Conservation (phyloP, 192 early-diverging fungal species). For the Backusella australiensis region DNA sequence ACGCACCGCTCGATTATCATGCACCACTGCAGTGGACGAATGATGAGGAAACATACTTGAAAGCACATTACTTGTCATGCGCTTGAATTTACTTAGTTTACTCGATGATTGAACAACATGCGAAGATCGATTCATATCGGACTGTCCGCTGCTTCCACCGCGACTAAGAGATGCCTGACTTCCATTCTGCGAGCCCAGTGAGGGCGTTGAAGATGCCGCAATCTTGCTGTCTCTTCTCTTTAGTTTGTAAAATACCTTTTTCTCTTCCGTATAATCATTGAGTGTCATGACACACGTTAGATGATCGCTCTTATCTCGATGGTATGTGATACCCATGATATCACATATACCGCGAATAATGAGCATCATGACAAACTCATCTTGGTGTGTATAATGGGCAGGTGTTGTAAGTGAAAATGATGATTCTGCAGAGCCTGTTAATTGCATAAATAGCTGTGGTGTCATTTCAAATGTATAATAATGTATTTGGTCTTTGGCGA, state of each 20-base stretch:
- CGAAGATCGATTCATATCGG: constrained; percentile 10
- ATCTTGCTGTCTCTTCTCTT: constrained; percentile 16
- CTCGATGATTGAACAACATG: neutral
- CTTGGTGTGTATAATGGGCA: neutral
- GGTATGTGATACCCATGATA: constrained; percentile 32
- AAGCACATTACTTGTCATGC: constrained; percentile 14
- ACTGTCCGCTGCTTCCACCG: neutral
- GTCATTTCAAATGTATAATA: constrained; percentile 28
- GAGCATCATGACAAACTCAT: constrained; percentile 23
- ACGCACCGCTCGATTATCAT: neutral
- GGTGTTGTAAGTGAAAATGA: neutral
- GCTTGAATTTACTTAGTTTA: constrained; percentile 15
- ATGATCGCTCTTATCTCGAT: constrained; percentile 15
- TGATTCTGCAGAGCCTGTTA: neutral
- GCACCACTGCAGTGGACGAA: constrained; percentile 8
- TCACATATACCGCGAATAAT: constrained; percentile 29
- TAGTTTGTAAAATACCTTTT: constrained; percentile 2
- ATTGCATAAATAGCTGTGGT: constrained; percentile 11
- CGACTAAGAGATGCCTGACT: constrained; percentile 14
- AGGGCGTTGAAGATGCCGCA: neutral
- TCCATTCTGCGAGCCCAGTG: neutral
- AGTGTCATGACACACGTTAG: constrained; percentile 25
- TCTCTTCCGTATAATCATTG: constrained; percentile 19
- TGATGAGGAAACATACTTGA: constrained; percentile 13
- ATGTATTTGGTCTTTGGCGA: constrained; percentile 27